These are phyloP conservation scores for Gyromitra esculenta DNA, from an alignment of 2,329 filamentous ascomycete genomes.

Conservation along the genomic window DNA sequence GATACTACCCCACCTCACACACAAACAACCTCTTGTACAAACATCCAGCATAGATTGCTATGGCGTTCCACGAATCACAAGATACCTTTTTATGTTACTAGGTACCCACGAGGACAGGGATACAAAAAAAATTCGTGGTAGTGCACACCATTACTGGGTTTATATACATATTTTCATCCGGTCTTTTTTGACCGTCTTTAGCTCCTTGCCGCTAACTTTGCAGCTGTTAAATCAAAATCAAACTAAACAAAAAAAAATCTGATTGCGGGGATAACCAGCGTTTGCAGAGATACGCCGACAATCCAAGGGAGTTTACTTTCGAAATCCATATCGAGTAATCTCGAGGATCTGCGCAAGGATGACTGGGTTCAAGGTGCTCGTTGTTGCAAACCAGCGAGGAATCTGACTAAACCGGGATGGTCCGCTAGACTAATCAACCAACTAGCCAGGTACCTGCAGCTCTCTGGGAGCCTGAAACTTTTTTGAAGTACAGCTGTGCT, in stretches of 20 bases:
- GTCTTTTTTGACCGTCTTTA: constrained; percentile 2
- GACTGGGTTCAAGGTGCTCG: constrained; percentile 10
- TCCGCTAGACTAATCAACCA: constrained; percentile 22
- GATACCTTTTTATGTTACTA: neutral
- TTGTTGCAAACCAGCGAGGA: constrained; percentile 21
- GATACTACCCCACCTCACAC: constrained; percentile 11
- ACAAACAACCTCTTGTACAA: neutral
- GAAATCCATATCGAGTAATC: constrained; percentile 15
- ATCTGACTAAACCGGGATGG: constrained; percentile 37
- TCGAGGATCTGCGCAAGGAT: constrained; percentile 44
- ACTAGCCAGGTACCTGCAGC: constrained; percentile 40
- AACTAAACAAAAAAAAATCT: neutral
- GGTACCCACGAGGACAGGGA: neutral
- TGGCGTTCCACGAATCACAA: constrained; percentile 7
- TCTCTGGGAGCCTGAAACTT: constrained; percentile 25
- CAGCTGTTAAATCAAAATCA: neutral
- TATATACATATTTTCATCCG: neutral
- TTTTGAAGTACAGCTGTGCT: constrained; percentile 6
- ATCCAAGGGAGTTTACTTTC: neutral
- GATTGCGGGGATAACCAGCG: neutral
- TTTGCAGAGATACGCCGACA: neutral
- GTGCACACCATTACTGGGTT: constrained; percentile 15
- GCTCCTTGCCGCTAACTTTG: neutral
- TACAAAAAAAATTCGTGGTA: neutral
- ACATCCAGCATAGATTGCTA: neutral